A percentile compares a stretch with the other conserved stretches of the same genome.
phyloP scores from a whole-genome alignment of 1,284 basidiomycete genomes.

The Cronartium quercuum region DNA sequence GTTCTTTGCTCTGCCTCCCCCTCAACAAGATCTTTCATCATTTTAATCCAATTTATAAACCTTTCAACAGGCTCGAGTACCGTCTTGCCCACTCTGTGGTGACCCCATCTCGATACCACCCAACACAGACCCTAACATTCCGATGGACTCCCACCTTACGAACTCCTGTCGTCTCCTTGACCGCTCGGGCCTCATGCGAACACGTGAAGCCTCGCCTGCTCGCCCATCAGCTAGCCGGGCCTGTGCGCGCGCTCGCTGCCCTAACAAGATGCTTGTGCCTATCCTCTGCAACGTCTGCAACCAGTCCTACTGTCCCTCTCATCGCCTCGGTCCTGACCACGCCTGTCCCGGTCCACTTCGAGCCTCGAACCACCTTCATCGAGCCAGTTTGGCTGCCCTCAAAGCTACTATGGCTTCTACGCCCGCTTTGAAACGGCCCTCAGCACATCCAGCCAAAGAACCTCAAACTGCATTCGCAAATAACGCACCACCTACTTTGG shows the following conservation, averaged over 20 bases:
- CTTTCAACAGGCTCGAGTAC: background rate
- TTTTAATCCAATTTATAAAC: background rate
- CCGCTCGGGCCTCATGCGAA: background rate
- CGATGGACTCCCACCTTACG: background rate
- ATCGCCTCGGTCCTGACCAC: conserved; percentile 34
- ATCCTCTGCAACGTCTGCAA: conserved; percentile 30
- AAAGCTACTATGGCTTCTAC: background rate
- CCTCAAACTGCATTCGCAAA: background rate
- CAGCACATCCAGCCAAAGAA: background rate
- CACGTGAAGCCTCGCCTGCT: background rate
- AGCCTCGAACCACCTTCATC: background rate
- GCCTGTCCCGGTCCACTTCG: conserved; percentile 3
- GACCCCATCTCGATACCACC: background rate
- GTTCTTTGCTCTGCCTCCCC: too few relatives aligned
- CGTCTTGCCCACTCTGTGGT: background rate
- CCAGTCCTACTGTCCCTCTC: conserved; percentile 20
- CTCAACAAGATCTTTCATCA: too few relatives aligned
- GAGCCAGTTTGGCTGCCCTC: background rate
- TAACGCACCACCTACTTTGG: background rate
- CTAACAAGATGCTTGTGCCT: conserved; percentile 20
- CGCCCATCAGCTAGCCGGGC: background rate
- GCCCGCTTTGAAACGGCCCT: background rate
- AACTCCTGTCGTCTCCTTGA: background rate
- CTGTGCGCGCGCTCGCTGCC: conserved; percentile 21
- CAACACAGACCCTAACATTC: background rate